Base-by-base conservation (phyloP, 78 protist species). In the Paulinella micropora region DNA sequence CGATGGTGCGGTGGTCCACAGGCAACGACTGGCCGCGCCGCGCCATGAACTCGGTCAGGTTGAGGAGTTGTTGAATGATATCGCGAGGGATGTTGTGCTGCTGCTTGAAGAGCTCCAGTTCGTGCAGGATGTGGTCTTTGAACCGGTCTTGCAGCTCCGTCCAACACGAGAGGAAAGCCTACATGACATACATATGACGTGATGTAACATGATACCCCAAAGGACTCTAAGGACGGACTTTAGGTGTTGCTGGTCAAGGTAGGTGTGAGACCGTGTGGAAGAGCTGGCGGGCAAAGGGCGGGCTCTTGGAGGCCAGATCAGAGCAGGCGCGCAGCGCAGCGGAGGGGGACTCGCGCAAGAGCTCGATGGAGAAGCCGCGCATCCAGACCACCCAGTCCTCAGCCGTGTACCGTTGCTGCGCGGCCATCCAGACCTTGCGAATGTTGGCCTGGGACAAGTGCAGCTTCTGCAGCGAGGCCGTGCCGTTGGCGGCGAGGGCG, bases 311-410 rank as follows among this genome's bases (percentile, higher is more conserved):
- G 4, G 98, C 96, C n/a, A 94, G 87, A 4, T 94, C 88, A 6
- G 87, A 31, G 92, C 99, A 98, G 0, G 98, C 87, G 39, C 98
- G 96, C 34, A 98, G 91, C 28, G 98, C 91, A 0, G 98, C 97
- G 28, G 96, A 92, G n/a, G 98, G 98, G 40, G 98, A 95, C 83
- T 94, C 96, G 37, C 94, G 79, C 35, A 98, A 90, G 83, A 98
- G 81, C 86, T 95, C 97, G 15, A 95, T 37, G 35, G 29, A 3
- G 86, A 97, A 95, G 39, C 93, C 64, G 29, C 97, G 92, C 39
- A 96, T 90, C 99, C 99, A 97, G 83, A 94, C 96, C 36, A 81
- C 15, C 99, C 99, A 97, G 77, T 97, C 99, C 34, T 95, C 98
- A 69, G 86, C 87, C 29, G 97, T 93, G n/a, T n/a, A n/a, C n/a